phyloP scores from a whole-genome alignment of 257 asterid species.

The Przewalskia tangutica region DNA sequence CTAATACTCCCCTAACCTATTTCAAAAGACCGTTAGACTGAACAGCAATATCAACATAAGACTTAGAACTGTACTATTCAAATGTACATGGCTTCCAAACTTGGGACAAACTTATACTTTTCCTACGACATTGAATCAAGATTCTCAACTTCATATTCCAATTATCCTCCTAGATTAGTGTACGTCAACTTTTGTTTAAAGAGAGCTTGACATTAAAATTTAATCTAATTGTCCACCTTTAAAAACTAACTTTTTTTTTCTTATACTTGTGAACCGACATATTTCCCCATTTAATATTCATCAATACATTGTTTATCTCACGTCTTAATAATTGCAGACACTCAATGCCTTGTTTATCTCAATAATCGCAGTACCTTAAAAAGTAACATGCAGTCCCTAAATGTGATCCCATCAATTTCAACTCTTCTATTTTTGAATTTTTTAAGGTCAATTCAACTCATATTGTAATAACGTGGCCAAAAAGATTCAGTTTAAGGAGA shows the following conservation, averaged over 20 bases:
- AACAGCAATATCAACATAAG: not conserved
- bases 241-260: not conserved
- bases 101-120: not conserved
- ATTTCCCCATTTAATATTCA: not conserved
- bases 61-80: not conserved
- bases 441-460: not conserved
- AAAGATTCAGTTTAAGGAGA: not conserved
- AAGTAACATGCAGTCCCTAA: not conserved
- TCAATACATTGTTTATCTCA: not conserved
- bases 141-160: not conserved
- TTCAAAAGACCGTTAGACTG: not conserved
- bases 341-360: not conserved
- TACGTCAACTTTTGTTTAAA: not conserved
- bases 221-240: not conserved
- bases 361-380: not conserved
- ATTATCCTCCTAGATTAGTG: not conserved
- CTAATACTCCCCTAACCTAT: not conserved
- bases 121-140: not conserved
- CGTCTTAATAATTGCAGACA: not conserved
- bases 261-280: not conserved
- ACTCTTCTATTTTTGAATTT: not conserved
- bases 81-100: not conserved
- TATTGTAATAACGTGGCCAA: not conserved
- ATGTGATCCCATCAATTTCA: not conserved
- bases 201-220: not conserved